Evolutionary conservation across 23 red algal genomes (phyloP).

Genomic region (Gracilariopsis chorda): DNA sequence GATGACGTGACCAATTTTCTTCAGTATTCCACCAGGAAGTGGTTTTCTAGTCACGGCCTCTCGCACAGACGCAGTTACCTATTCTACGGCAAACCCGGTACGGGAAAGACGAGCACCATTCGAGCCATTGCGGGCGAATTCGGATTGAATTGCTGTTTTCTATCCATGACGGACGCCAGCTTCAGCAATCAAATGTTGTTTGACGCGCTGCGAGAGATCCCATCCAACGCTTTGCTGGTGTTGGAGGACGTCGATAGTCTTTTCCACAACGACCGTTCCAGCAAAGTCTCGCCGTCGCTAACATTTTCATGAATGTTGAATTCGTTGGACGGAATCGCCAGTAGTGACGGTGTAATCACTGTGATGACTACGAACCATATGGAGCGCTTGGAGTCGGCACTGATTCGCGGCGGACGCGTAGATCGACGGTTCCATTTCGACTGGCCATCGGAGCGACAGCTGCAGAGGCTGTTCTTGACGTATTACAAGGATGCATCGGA

Average conservation of each 20-base stretch:
- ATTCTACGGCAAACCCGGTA: conserved; percentile 65
- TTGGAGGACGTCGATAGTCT: conserved; percentile 65
- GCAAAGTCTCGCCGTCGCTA: background rate
- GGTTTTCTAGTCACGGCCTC: conserved; percentile 47
- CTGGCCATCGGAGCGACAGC: background rate
- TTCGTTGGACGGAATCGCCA: conserved; percentile 54
- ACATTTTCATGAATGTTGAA: conserved; percentile 65
- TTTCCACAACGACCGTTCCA: conserved; percentile 29
- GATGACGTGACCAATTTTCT: conserved; percentile 47
- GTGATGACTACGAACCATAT: conserved; percentile 72
- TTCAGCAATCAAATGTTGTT: conserved; percentile 48
- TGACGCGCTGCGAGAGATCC: conserved; percentile 28
- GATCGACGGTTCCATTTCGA: conserved; percentile 47
- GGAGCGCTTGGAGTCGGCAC: conserved; percentile 41
- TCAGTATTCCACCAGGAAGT: conserved; percentile 1
- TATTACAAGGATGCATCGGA: conserved; percentile 34
- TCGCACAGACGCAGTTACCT: conserved; percentile 56
- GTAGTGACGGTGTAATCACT: conserved; percentile 32
- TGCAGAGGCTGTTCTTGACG: conserved; percentile 42
- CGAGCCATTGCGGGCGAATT: conserved; percentile 38
- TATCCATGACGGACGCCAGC: conserved; percentile 38
- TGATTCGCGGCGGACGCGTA: conserved; percentile 69
- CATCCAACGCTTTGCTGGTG: conserved; percentile 49
- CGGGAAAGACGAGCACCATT: conserved; percentile 62
- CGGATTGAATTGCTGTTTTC: conserved; percentile 41